Conservation (phyloP, 169 alveolate genomes). For the Babesia caballi region DNA sequence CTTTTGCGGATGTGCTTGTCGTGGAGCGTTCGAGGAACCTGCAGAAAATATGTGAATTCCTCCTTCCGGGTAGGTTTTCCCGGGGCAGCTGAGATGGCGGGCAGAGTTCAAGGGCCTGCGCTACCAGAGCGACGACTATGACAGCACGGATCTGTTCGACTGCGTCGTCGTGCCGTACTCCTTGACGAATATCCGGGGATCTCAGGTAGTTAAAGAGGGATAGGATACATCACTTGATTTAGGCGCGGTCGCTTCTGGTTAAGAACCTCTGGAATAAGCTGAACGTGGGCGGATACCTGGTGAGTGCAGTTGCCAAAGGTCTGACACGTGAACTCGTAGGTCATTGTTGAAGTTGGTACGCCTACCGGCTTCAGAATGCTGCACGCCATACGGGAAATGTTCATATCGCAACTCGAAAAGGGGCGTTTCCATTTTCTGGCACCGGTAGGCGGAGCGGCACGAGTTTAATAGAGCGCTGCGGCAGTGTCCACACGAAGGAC, state of each 20-base stretch:
- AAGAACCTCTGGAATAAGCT: conserved; percentile 72
- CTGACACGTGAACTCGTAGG: conserved; percentile 16
- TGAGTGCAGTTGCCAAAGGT: not conserved
- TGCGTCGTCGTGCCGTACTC: conserved; percentile 66
- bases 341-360: conserved; percentile 83
- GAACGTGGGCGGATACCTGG: conserved; percentile 62
- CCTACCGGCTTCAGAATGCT: conserved; percentile 88
- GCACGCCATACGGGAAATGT: conserved; percentile 82
- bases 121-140: conserved; percentile 69
- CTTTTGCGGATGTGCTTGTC: conserved; percentile 37
- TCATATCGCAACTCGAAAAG: conserved; percentile 77
- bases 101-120: conserved; percentile 57
- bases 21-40: conserved; percentile 73
- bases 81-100: not conserved
- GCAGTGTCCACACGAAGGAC: conserved; percentile 86
- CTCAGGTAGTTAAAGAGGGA: not conserved
- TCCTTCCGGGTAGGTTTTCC: conserved; percentile 44
- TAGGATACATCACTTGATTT: not conserved
- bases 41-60: conserved; percentile 57
- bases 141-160: conserved; percentile 46
- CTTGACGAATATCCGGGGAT: conserved; percentile 46
- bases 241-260: conserved; percentile 65
- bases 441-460: conserved; percentile 53
- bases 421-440: conserved; percentile 77
- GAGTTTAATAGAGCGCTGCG: not conserved